Evolutionary conservation across 2,329 filamentous ascomycete genomes (phyloP).

Genomic region (Fusarium sp.): DNA sequence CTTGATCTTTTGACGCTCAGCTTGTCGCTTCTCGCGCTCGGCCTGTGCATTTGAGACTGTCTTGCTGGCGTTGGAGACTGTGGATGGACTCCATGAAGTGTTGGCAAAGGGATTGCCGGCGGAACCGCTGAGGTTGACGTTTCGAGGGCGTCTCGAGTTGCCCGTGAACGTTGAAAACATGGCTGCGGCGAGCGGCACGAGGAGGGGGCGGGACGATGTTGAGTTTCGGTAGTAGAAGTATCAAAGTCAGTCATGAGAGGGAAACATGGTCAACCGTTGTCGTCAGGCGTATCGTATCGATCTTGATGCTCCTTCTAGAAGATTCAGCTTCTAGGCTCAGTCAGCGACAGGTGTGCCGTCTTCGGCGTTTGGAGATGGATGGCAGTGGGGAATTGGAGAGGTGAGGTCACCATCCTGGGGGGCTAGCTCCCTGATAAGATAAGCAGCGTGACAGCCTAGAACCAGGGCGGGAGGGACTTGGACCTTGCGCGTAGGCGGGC

Average conservation of each 20-base stretch:
- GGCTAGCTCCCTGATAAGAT: slow-evolving; percentile 31
- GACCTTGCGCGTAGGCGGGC: not conserved
- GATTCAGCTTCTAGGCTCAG: slow-evolving; percentile 40
- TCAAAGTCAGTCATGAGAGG: slow-evolving; percentile 13
- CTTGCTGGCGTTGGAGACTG: slow-evolving; percentile 71
- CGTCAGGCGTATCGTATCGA: slow-evolving; percentile 2
- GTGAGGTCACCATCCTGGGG: slow-evolving; percentile 34
- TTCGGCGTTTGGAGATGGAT: slow-evolving; percentile 34
- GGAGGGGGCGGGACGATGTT: slow-evolving; percentile 7
- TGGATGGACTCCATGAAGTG: slow-evolving; percentile 63
- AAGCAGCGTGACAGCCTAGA: slow-evolving; percentile 6
- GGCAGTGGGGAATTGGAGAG: slow-evolving; percentile 39
- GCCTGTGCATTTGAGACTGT: slow-evolving; percentile 87
- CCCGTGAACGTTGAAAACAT: slow-evolving; percentile 97
- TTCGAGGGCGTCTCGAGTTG: slow-evolving; percentile 80
- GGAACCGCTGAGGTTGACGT: slow-evolving; percentile 93
- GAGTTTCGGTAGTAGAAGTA: slow-evolving; percentile 4
- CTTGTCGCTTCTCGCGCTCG: slow-evolving; percentile 80
- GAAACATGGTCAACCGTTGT: slow-evolving; percentile 25
- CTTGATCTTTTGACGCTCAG: slow-evolving; percentile 77
- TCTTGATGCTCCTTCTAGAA: slow-evolving; percentile 40
- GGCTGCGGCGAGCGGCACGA: slow-evolving; percentile 27
- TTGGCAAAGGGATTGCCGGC: slow-evolving; percentile 79
- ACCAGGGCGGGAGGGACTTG: not conserved
- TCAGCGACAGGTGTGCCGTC: slow-evolving; percentile 37